Base-by-base conservation (phyloP, 2,329 filamentous ascomycete genomes). In the Epichloe sp. region DNA sequence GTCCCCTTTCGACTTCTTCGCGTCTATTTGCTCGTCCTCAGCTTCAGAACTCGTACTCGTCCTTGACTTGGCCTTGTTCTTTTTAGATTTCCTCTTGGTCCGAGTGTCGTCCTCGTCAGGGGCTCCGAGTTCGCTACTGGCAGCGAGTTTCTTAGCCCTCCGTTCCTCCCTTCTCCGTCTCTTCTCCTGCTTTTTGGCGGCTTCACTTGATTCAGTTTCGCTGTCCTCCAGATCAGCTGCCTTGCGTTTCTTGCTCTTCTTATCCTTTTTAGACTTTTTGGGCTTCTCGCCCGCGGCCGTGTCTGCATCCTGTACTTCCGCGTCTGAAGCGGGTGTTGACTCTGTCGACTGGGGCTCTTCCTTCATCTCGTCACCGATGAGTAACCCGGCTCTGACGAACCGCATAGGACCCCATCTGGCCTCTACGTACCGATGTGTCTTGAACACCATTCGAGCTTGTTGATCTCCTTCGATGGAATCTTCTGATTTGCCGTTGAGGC, bases 401-500 rank as follows among this genome's bases (percentile, higher is more conserved):
- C 83, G 80, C 75, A 95, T 87, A 10, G 78, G 75, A 1, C 89
- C 89, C 70, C 83, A 90, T 66, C 83, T 87, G 60, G 79, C 76
- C 58, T 85, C 82, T 50, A 87, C 77, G 63, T 89, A 95, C 44
- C 82, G 71, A 55, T 80, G 81, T 60, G 87, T 77, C 71, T 86
- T 85, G 42, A 85, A 69, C 60, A 87, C 82, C 52, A 86, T 78
- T 57, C 83, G 75, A 45, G 77, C 76, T 60, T 80, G 76, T 63
- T 82, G 78, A 59, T 93, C 85, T 60, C 81, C 77, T 65, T 85
- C 77, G 37, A 93, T 71, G 47, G 81, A 77, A n/a, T 72, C 79
- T 47, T 91, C 84, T 21, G 79, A 82, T 66, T 88, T 93, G 48
- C 91, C 93, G 66, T 98, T 98, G 52, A 98, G 70, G 50, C 93